A percentile compares a stretch with the other conserved stretches of the same genome.
Evolutionary conservation across 108 stramenopile genomes (phyloP).

Genomic region (Cyclotella distinguenda): DNA sequence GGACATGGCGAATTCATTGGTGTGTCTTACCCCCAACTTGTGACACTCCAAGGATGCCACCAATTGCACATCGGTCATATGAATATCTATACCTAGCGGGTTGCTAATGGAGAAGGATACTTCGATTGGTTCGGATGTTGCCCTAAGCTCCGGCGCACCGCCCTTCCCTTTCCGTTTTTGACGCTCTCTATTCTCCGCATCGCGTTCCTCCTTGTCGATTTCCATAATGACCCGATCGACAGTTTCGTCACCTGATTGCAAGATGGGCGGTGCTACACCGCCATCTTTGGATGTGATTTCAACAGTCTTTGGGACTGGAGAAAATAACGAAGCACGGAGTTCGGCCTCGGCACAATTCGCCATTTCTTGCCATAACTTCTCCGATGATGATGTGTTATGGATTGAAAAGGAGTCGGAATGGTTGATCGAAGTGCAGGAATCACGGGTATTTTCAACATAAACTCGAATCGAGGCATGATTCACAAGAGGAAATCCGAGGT

Average conservation of each 20-base stretch:
- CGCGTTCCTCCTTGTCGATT: slow-evolving; percentile 74
- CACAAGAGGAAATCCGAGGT: slow-evolving; percentile 67
- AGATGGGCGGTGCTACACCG: slow-evolving; percentile 36
- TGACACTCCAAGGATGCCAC: slow-evolving; percentile 58
- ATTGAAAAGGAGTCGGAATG: slow-evolving; percentile 32
- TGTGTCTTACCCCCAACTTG: slow-evolving; percentile 42
- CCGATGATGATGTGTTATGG: background rate
- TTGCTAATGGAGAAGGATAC: slow-evolving; percentile 66
- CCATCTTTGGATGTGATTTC: slow-evolving; percentile 24
- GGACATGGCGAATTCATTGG: slow-evolving; percentile 67
- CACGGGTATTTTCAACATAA: slow-evolving; percentile 40
- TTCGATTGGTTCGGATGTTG: slow-evolving; percentile 70
- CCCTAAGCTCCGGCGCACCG: slow-evolving; percentile 53
- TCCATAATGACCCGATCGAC: slow-evolving; percentile 67
- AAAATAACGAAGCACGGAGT: slow-evolving; percentile 30
- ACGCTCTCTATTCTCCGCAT: slow-evolving; percentile 53
- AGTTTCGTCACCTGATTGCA: slow-evolving; percentile 53
- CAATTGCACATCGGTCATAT: slow-evolving; percentile 66
- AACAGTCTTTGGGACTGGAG: slow-evolving; percentile 23
- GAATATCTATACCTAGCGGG: slow-evolving; percentile 63
- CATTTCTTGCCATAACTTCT: slow-evolving; percentile 72
- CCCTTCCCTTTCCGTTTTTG: slow-evolving; percentile 52
- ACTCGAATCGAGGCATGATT: slow-evolving; percentile 62
- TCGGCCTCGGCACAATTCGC: slow-evolving; percentile 65
- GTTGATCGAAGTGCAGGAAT: slow-evolving; percentile 13